These are phyloP conservation scores for Fusarium redolens DNA, from an alignment of 2,329 filamentous ascomycete species.

Conservation along the genomic window DNA sequence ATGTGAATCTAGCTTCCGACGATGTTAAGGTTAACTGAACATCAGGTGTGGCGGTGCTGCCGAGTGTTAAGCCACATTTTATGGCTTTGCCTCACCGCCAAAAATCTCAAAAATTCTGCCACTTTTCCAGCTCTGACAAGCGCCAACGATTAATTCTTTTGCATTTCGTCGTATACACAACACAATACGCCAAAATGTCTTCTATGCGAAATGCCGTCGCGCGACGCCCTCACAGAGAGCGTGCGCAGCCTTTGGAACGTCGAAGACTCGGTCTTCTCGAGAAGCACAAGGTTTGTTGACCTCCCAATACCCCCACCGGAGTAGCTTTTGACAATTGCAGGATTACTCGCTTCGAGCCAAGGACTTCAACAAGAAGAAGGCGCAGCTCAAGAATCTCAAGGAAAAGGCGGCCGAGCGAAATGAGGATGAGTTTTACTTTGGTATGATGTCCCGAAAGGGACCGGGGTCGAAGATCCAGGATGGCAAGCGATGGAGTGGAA, in stretches of 20 bases:
- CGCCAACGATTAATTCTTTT: constrained; percentile 17
- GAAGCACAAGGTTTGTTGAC: constrained; percentile 81
- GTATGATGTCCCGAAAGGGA: constrained; percentile 73
- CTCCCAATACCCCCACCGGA: neutral
- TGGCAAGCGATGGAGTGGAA: constrained; percentile 66
- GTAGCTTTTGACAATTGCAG: constrained; percentile 47
- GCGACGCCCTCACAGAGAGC: constrained; percentile 88
- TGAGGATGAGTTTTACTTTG: constrained; percentile 79
- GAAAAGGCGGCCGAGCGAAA: constrained; percentile 74
- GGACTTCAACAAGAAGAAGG: constrained; percentile 75
- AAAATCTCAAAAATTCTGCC: constrained; percentile 54
- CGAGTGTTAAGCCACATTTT: constrained; percentile 21
- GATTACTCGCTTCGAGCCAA: constrained; percentile 74
- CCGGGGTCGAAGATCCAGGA: constrained; percentile 61
- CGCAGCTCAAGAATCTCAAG: constrained; percentile 67
- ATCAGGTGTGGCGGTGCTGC: constrained; percentile 13
- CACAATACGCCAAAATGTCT: constrained; percentile 56
- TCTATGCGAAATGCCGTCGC: constrained; percentile 75
- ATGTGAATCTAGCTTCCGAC: constrained; percentile 16
- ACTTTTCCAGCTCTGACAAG: constrained; percentile 3
- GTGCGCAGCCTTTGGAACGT: constrained; percentile 86
- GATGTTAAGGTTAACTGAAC: constrained; percentile 16
- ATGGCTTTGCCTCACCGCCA: constrained; percentile 49
- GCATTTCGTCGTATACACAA: neutral
- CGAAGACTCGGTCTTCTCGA: constrained; percentile 91